Base-by-base conservation (phyloP, 1,139 yeast genomes). In the Saccharomyces hybrid region DNA sequence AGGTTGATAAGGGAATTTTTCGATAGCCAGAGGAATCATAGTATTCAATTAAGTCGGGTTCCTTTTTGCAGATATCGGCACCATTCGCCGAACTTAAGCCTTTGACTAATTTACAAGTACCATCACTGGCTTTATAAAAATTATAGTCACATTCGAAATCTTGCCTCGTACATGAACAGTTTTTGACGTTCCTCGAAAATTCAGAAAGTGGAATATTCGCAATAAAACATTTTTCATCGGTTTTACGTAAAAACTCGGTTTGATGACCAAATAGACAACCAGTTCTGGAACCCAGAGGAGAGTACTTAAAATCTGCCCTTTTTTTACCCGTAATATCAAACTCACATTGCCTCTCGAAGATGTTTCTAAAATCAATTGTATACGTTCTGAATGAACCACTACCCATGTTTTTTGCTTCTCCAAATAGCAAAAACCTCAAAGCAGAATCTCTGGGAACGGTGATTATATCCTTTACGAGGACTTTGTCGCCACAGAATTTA, bases 101-200 rank as follows among this genome's bases (percentile, higher is more conserved):
- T 5, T 78, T 73, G 13, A 89, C 86, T 50, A 91, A 77, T 66
- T 85, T 84, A 73, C 99, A 95, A 0, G 96, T 86, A 20, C 96
- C 95, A 68, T 90, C 97, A 1, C 68, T 66, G 42, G 82, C 84
- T 59, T 86, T 80, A 57, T 71, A 81, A 69, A 76, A 91, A 71
- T 91, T 91, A 74, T 82, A 88, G 68, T 93, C 99, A 78, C 99
- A 93, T 71, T 93, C 99, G 66, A 77, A 95, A 70, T 93, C 99
- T 55, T 81, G 79, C 69, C 97, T 80, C 0, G 95, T 79, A 73
- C 99, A 93, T 1, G 86, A 67, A 72, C 99, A 93, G 68, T 88
- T 84, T 61, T 81, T 77, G 16, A 78, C 71, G 20, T 81, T 74
- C 61, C 78, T 78, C 66, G 77, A 80, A 0, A 88, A 90, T 52